phyloP scores from a whole-genome alignment of 2,329 filamentous ascomycete genomes.

The Aspergillus tamarii region DNA sequence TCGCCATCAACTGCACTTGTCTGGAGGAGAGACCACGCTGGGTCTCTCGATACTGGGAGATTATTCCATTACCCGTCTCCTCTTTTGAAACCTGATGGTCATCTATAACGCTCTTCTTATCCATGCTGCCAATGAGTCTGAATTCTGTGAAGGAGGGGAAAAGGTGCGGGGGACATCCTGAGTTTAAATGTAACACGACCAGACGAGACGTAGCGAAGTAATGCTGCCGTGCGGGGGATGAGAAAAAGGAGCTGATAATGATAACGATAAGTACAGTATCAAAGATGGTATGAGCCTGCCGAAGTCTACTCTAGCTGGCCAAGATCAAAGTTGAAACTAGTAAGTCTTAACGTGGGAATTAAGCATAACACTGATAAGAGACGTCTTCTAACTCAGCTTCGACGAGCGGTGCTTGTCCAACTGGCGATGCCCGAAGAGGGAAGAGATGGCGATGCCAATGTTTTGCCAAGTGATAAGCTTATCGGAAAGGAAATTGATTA shows the following conservation, averaged over 20 bases:
- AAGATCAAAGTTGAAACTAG: background rate
- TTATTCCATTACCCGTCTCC: constrained; percentile 19
- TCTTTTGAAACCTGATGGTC: constrained; percentile 16
- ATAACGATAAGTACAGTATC: no score
- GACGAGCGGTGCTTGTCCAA: background rate
- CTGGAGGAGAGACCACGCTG: constrained; percentile 42
- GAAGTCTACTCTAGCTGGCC: background rate
- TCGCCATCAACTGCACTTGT: constrained; percentile 47
- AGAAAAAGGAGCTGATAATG: background rate
- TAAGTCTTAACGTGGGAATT: background rate
- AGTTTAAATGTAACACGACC: background rate
- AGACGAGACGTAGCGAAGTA: background rate
- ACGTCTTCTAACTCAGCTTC: background rate
- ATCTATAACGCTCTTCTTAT: constrained; percentile 24
- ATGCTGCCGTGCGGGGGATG: background rate
- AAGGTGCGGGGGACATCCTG: background rate
- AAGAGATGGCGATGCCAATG: constrained; percentile 10
- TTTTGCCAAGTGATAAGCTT: constrained; percentile 15
- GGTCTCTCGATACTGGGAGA: constrained; percentile 23
- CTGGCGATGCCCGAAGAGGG: constrained; percentile 6
- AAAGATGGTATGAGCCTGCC: background rate
- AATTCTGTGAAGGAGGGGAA: background rate
- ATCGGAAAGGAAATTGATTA: constrained; percentile 1
- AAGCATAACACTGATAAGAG: constrained; percentile 10
- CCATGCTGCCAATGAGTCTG: constrained; percentile 16